Evolutionary conservation across 371 early-diverging fungal species (phyloP).

Genomic region (Mucor sp.): DNA sequence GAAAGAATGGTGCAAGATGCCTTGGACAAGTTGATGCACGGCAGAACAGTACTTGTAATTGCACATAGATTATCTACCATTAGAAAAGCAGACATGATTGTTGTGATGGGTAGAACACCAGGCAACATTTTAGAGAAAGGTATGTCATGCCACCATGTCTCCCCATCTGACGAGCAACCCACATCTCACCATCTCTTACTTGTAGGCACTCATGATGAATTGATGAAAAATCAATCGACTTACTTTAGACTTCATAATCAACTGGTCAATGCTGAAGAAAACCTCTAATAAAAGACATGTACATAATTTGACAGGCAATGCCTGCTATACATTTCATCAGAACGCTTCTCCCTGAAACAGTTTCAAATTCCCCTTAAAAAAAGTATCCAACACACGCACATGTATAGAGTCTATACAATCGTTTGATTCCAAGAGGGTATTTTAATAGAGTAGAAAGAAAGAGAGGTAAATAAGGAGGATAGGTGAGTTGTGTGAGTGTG

Average conservation of each 20-base stretch:
- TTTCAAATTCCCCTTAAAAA: conserved; percentile 1
- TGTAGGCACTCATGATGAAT: conserved; percentile 56
- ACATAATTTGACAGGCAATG: neutral
- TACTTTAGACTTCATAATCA: conserved; percentile 55
- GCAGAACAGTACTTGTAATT: conserved; percentile 77
- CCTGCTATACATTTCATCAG: neutral
- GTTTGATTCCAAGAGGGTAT: neutral
- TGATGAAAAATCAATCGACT: conserved; percentile 51
- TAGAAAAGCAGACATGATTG: conserved; percentile 67
- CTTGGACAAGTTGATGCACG: conserved; percentile 65
- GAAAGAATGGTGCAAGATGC: conserved; percentile 75
- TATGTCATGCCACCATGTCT: neutral
- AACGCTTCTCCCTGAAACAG: neutral
- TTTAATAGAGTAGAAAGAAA: neutral
- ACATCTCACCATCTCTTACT: neutral
- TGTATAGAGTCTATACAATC: neutral
- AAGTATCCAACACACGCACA: neutral
- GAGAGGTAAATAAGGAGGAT: neutral
- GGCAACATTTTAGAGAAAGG: conserved; percentile 70
- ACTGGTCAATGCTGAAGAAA: conserved; percentile 26
- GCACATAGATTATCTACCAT: conserved; percentile 80
- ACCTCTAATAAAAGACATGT: neutral
- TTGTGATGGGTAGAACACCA: conserved; percentile 64
- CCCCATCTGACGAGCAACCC: neutral
- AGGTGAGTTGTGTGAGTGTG: neutral